Evolutionary conservation across 139 green algal genomes (phyloP), one percentile per base, ranked within the genome.

Genomic region (Coccomyxa sp.): DNA sequence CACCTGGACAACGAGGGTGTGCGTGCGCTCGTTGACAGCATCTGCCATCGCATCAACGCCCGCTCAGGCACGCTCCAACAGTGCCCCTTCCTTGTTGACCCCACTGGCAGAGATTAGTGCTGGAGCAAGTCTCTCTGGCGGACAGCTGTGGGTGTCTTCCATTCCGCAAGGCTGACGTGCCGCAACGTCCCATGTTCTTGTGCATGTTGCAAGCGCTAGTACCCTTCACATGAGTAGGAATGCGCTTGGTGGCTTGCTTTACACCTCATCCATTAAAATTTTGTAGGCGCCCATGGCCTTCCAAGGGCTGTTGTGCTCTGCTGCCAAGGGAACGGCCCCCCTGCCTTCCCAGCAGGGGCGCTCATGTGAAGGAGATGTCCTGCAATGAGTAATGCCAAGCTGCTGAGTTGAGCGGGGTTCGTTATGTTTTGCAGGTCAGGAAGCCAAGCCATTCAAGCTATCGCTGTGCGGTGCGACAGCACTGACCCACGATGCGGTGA

Each of bases 1-100:
- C 91, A 95, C 81, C 74, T 95, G 13, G 91, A 93, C 86, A 93
- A 94, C 38, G 90, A 92, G 67, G 90, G 91, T 28, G 89, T 94
- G 12, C 92, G 92, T 81, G 92, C 88, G 12, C 86, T 94, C 28
- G 92, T 93, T 78, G 91, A 94, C 85, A 84, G 80, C 80, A 90
- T 95, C 79, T 94, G 91, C 89, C 82, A 83, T 0, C 86, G 89
- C 58, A 79, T 84, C 81, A 59, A 31, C 80, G 60, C 58, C 30
- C 31, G 60, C 51, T 13, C 77, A 13, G 10, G 58, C 31, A 27
- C 38, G 30, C 31, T 21, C 38, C 15, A 32, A n/a, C 74, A 45
- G 3, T 17, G 25, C 27, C 58, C 15, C 27, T 10, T 79, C 15
- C 27, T 10, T 45, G 27, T n/a, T 79, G 74, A 27, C 74, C 1